Conservation (phyloP, 192 early-diverging fungal species). For the Gaertneriomyces semiglobifer region DNA sequence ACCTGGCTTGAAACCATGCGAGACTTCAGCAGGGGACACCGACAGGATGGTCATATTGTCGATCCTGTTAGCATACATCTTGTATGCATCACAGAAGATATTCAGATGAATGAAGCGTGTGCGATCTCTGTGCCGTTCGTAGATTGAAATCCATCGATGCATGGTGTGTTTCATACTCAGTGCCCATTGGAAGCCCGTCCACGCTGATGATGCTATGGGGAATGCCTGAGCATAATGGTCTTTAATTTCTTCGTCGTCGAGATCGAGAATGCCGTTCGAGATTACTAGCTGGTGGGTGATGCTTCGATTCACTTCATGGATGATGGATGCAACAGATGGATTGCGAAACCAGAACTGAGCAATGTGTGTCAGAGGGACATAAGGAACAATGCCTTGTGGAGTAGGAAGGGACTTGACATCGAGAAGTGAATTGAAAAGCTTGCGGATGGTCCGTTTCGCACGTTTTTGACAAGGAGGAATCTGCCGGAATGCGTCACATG, state of each 20-base stretch:
- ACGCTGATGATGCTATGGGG: background rate
- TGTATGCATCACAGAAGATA: background rate
- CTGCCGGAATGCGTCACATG: background rate
- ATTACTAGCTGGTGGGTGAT: background rate
- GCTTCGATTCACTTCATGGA: background rate
- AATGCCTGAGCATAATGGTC: background rate
- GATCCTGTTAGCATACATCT: background rate
- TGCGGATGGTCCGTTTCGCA: background rate
- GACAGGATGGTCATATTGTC: background rate
- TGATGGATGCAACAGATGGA: background rate
- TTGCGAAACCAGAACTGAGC: constrained; percentile 1
- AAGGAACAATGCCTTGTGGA: background rate
- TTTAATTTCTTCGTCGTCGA: background rate
- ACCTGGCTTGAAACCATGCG: background rate
- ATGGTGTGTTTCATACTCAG: background rate
- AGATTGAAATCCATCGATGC: background rate
- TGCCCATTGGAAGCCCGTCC: background rate
- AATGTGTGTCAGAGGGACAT: background rate
- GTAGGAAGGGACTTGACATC: background rate
- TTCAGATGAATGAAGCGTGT: background rate
- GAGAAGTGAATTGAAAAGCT: background rate
- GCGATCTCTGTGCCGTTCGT: background rate
- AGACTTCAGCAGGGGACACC: background rate
- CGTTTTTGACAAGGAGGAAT: background rate
- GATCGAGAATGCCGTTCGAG: background rate